Percentiles rank a stretch among this genome's conserved stretches.
Conservation (phyloP, 352 stramenopile species). For the Thraustotheca clavata region DNA sequence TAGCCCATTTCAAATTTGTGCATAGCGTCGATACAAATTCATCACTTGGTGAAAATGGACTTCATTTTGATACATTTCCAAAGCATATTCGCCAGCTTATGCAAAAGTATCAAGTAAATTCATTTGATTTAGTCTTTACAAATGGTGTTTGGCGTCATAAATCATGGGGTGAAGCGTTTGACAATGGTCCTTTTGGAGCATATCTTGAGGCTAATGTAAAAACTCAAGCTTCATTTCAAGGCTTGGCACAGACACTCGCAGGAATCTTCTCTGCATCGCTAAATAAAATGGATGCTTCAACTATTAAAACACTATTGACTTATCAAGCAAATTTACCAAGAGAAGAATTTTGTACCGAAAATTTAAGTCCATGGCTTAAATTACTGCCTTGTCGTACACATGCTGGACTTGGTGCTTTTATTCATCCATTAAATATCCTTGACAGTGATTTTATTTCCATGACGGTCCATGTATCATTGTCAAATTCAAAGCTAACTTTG, state of each 20-base stretch:
- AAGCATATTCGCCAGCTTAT: constrained; percentile 60
- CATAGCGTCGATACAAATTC: not conserved
- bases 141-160: constrained; percentile 34
- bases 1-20: constrained; percentile 50
- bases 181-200: constrained; percentile 50
- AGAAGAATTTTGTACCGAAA: constrained; percentile 84
- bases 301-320: not conserved
- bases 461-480: not conserved
- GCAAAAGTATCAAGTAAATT: constrained; percentile 54
- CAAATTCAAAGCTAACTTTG: not conserved
- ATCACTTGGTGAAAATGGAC: constrained; percentile 1
- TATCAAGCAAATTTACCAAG: constrained; percentile 35
- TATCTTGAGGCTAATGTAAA: constrained; percentile 46
- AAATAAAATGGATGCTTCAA: constrained; percentile 59
- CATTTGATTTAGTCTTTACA: constrained; percentile 57
- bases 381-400: constrained; percentile 69
- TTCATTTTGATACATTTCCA: constrained; percentile 27
- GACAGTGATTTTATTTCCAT: constrained; percentile 17
- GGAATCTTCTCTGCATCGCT: constrained; percentile 79
- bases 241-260: constrained; percentile 63
- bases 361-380: constrained; percentile 84
- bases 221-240: constrained; percentile 39
- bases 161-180: constrained; percentile 20
- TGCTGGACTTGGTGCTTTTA: constrained; percentile 48
- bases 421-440: constrained; percentile 66